Percentiles rank a stretch among this genome's conserved stretches.
Conservation (phyloP, 306 rosid species). For the Arachis hypogaea region DNA sequence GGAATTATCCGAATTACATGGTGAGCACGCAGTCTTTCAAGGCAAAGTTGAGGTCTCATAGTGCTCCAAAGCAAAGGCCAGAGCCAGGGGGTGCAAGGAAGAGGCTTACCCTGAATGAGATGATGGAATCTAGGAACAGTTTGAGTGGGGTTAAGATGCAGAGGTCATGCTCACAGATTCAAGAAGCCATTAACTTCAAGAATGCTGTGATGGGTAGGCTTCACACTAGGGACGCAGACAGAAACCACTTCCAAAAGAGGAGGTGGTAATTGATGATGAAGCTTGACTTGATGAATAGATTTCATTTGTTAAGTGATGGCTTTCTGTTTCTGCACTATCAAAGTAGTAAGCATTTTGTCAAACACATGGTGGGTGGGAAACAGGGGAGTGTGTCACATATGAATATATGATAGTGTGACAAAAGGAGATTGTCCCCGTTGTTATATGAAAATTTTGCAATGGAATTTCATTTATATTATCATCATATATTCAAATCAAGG, state of each 20-base stretch:
- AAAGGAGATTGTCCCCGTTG: constrained; percentile 8
- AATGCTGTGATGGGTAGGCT: constrained; percentile 81
- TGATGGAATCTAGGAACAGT: constrained; percentile 75
- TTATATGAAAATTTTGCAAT: constrained; percentile 15
- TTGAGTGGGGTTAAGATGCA: constrained; percentile 84
- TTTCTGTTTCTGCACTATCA: constrained; percentile 5
- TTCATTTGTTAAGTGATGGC: background rate
- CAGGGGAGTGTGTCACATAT: constrained; percentile 33
- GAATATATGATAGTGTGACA: constrained; percentile 17
- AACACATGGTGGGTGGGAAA: constrained; percentile 2
- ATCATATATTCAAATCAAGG: constrained; percentile 25
- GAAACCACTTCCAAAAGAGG: constrained; percentile 44
- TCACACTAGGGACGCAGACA: constrained; percentile 47
- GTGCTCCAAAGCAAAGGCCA: constrained; percentile 93
- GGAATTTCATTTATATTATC: constrained; percentile 32
- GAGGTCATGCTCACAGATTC: constrained; percentile 78
- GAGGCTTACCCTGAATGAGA: constrained; percentile 67
- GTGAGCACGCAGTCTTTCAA: constrained; percentile 70
- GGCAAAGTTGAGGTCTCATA: constrained; percentile 88
- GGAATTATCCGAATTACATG: constrained; percentile 71
- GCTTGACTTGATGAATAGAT: background rate
- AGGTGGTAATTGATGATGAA: constrained; percentile 39
- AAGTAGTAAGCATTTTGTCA: constrained; percentile 10
- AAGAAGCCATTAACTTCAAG: constrained; percentile 76
- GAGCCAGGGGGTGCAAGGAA: constrained; percentile 62